Evolutionary conservation across 768 basidiomycete genomes (phyloP), one percentile per base, ranked within the genome.

Genomic region (Suillus occidentalis): DNA sequence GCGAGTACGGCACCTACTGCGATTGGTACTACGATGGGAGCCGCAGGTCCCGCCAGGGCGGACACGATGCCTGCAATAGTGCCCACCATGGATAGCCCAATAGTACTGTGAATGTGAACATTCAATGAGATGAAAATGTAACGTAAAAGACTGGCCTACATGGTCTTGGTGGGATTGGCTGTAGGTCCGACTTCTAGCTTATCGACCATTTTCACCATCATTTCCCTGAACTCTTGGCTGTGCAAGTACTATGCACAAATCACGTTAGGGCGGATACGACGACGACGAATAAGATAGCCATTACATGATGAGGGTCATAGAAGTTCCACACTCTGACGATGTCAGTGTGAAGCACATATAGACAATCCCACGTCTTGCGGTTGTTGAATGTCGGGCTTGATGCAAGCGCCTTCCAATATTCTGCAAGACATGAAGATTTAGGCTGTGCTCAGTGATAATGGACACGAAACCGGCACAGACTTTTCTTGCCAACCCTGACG

Each of bases 251-350:
- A 40, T 20, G 2, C 2, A 9, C 9, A 5, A 57, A 4, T 4
- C 14, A 4, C 22, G 4, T 57, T 20, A 63, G 55, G 6, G 6
- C n/a, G 28, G 6, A 63, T 37, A 20, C 18, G 36, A 63, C n/a
- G n/a, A 45, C 9, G 1, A 43, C 25, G 34, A 14, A 16, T 5
- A 43, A n/a, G 28, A 63, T 6, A 40, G 7, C 20, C 1, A 40
- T 37, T 60, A 63, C 63, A 18, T 10, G 16, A 13, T 28, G 3
- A 28, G 63, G 56, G 53, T 68, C 67, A 18, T 36, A 25, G 40
- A 72, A 68, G 55, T 72, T 72, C 71, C 72, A 72, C 10, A 65
- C 60, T 0, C 39, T 20, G 22, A 72, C 47, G 18, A 72, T 71
- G 40, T 72, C 71, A 1, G 60, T 31, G 53, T 72, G 71, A n/a